Conservation (phyloP, 2,329 filamentous ascomycete species). For the Davidsoniella neocaledoniae region DNA sequence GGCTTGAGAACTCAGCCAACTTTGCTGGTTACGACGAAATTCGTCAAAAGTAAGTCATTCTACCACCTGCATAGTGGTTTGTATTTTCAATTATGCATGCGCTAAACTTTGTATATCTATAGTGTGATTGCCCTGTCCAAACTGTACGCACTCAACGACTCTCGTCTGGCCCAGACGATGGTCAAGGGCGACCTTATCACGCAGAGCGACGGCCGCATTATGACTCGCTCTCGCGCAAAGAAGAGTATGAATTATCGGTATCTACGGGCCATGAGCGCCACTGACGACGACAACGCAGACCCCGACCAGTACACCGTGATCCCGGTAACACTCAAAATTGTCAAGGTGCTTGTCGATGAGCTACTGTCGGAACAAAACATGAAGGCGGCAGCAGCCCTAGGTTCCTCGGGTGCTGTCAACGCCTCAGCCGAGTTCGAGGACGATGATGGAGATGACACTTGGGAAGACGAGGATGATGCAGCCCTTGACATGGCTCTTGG, state of each 20-base stretch:
- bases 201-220: slow-evolving; percentile 62
- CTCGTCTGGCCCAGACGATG: slow-evolving; percentile 57
- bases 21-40: slow-evolving; percentile 99
- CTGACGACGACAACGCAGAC: slow-evolving; percentile 29
- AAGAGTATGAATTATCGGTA: slow-evolving; percentile 39
- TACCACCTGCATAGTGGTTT: too few species aligned
- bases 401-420: slow-evolving; percentile 44
- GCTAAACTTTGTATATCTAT: background rate
- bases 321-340: slow-evolving; percentile 77
- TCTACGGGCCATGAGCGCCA: slow-evolving; percentile 7
- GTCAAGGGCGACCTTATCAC: slow-evolving; percentile 89
- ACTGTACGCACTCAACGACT: slow-evolving; percentile 73
- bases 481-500: slow-evolving; percentile 53
- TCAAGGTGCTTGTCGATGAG: slow-evolving; percentile 91
- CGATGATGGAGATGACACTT: slow-evolving; percentile 50
- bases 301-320: slow-evolving; percentile 83
- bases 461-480: slow-evolving; percentile 83
- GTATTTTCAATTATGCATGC: too few species aligned
- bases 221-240: slow-evolving; percentile 82
- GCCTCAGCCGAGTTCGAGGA: slow-evolving; percentile 35
- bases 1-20: slow-evolving; percentile 91
- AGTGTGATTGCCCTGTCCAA: slow-evolving; percentile 88
- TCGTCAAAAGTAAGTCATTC: slow-evolving; percentile 63
- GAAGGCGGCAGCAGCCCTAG: slow-evolving; percentile 41
- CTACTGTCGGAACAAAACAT: slow-evolving; percentile 62